Evolutionary conservation across 192 early-diverging fungal species (phyloP), one percentile per base, ranked within the genome.

Genomic region (Coemansia sp.): DNA sequence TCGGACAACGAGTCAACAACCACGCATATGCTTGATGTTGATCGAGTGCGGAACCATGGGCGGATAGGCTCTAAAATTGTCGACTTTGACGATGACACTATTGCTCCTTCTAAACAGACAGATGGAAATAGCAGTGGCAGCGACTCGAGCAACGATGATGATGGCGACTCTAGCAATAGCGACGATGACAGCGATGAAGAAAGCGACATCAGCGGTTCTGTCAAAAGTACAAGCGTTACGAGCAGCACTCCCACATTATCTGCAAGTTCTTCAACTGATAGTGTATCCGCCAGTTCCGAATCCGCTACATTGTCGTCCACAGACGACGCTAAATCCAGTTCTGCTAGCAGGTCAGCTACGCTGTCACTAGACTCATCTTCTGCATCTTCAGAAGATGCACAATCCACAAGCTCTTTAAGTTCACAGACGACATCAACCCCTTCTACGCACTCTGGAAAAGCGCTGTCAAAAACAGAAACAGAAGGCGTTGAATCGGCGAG

Each of bases 21-120:
- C 11, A 71, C 70, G 0, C 70, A 71, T 41, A 60, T 56, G 42
- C 63, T 65, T 12, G 50, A 65, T 10, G 70, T 71, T 20, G 63
- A 71, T 42, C 40, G 64, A 41, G 50, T 38, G 5, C 20, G 49
- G 22, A 65, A 65, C n/a, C 46, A 65, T 20, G 7, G 64, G 40
- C 32, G 57, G 39, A 19, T 65, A 5, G 45, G 50, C n/a, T 41
- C 64, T 17, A 42, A 54, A n/a, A 54, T 17, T 7, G 7, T 50
- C 14, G n/a, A 50, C 54, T 50, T 54, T 2, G 53, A 70, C 32
- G 16, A 20, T 19, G 37, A 56, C 25, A 43, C 54, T n/a, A 22
- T 44, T 38, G 19, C 14, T 7, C 25, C 38, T 49, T 37, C 42
- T 11, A 46, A 20, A 19, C 54, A 6, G 22, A 41, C 37, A 13